Evolutionary conservation across 768 basidiomycete species (phyloP).

Genomic region (Melanogaster broomeanus): DNA sequence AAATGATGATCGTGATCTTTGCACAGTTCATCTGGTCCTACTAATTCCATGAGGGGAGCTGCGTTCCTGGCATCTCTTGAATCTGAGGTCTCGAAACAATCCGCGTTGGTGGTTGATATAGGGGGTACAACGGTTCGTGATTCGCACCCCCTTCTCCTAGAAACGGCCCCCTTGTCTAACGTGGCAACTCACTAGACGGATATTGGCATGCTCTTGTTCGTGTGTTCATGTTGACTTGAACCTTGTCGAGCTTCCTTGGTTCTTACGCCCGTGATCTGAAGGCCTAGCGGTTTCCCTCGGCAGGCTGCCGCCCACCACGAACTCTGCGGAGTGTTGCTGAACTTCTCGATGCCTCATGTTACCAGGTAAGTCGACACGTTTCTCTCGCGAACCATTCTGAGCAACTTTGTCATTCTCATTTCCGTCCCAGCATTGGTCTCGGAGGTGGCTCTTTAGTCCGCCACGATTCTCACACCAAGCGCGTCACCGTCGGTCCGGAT

Average conservation of each 20-base stretch:
- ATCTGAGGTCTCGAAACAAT: constrained; percentile 33
- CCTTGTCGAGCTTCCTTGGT: neutral
- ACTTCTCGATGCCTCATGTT: constrained; percentile 63
- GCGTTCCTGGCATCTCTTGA: constrained; percentile 54
- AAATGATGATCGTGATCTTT: constrained; percentile 8
- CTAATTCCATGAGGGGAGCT: constrained; percentile 72
- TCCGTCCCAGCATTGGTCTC: constrained; percentile 49
- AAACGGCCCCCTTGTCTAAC: constrained; percentile 12
- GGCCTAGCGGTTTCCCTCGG: constrained; percentile 58
- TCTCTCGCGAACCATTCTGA: neutral
- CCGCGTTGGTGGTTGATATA: constrained; percentile 58
- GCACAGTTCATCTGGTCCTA: constrained; percentile 51
- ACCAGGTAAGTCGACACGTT: constrained; percentile 28
- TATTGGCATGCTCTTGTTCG: constrained; percentile 55
- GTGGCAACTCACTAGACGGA: constrained; percentile 41
- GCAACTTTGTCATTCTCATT: neutral
- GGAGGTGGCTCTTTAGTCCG: constrained; percentile 64
- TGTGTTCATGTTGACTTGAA: constrained; percentile 19
- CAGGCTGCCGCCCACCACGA: constrained; percentile 65
- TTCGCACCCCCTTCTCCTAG: constrained; percentile 4
- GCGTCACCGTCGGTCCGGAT: constrained; percentile 59
- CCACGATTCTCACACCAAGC: constrained; percentile 30
- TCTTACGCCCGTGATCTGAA: constrained; percentile 17
- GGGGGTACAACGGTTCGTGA: constrained; percentile 57
- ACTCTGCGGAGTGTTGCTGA: constrained; percentile 60